A percentile compares a stretch with the other conserved stretches of the same genome.
Evolutionary conservation across 225 moss, liverwort and hornwort species (phyloP).

Genomic region (Polytrichum formosum): DNA sequence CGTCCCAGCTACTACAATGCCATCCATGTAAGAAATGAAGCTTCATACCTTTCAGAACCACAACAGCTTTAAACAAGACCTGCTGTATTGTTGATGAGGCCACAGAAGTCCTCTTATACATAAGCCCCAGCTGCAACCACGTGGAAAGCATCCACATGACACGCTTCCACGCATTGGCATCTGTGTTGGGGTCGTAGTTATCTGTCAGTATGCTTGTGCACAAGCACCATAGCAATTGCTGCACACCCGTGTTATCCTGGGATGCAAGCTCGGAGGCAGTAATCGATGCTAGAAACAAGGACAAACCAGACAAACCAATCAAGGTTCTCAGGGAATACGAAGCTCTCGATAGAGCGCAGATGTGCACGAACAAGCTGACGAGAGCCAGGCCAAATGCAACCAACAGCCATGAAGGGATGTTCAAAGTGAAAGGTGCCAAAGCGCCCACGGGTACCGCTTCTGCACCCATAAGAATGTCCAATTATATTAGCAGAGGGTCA

Average conservation of each 20-base stretch:
- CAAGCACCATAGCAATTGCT: slow-evolving; percentile 13
- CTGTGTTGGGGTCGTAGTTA: slow-evolving; percentile 13
- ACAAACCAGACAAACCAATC: slow-evolving; percentile 1
- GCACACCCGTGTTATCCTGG: slow-evolving; percentile 10
- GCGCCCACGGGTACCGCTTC: not conserved
- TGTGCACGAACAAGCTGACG: slow-evolving; percentile 5
- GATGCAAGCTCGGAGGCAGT: slow-evolving; percentile 1
- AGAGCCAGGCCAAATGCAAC: not conserved
- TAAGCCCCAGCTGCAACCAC: slow-evolving; percentile 8
- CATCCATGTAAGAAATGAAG: slow-evolving; percentile 16
- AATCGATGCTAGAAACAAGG: slow-evolving; percentile 1
- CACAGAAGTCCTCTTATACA: not conserved
- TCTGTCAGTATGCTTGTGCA: slow-evolving; percentile 7
- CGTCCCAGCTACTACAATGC: slow-evolving; percentile 18
- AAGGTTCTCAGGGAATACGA: slow-evolving; percentile 7
- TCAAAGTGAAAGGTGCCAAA: not conserved
- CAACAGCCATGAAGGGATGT: not conserved
- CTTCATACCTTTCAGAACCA: slow-evolving; percentile 11
- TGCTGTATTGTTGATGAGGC: not conserved
- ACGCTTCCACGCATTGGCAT: slow-evolving; percentile 11
- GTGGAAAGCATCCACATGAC: slow-evolving; percentile 11
- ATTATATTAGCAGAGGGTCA: no score
- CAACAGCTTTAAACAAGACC: not conserved
- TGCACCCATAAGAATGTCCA: no score
- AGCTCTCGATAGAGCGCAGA: not conserved